Evolutionary conservation across 345 rosid genomes (phyloP).

Genomic region (Eucalyptus microcorys): DNA sequence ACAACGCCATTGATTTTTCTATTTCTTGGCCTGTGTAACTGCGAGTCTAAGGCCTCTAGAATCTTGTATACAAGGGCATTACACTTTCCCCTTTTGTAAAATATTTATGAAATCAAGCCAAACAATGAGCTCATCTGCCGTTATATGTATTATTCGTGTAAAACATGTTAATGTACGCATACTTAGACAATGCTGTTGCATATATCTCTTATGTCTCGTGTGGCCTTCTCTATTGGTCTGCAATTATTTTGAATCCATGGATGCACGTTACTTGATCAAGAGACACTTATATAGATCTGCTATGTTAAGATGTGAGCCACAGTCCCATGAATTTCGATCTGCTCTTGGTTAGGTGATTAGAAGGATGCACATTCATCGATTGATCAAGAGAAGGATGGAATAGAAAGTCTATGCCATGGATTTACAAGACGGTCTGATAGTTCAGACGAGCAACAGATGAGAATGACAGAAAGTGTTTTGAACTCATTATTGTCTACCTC

Average conservation of each 20-base stretch:
- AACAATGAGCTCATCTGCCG: not conserved
- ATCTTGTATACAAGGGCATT: not conserved
- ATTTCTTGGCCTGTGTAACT: not conserved
- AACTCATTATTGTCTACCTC: not conserved
- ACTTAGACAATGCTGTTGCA: not conserved
- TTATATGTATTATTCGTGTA: not conserved
- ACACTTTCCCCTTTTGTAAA: not conserved
- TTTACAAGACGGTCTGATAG: not conserved
- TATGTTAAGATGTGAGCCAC: not conserved
- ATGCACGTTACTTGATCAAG: not conserved
- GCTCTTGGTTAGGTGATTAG: not conserved
- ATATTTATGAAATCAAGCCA: not conserved
- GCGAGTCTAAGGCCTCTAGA: not conserved
- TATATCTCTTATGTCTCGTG: not conserved
- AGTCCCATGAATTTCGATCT: not conserved
- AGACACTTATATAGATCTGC: not conserved
- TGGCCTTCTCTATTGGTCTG: not conserved
- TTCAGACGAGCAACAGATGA: not conserved
- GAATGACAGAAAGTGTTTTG: not conserved
- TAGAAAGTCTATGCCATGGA: not conserved
- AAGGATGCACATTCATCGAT: not conserved
- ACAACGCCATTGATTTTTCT: not conserved
- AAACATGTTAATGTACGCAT: not conserved
- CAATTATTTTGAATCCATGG: not conserved
- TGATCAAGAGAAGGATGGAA: not conserved